Base-by-base conservation (phyloP, 257 asterid species). In the Nicotiana paniculata region DNA sequence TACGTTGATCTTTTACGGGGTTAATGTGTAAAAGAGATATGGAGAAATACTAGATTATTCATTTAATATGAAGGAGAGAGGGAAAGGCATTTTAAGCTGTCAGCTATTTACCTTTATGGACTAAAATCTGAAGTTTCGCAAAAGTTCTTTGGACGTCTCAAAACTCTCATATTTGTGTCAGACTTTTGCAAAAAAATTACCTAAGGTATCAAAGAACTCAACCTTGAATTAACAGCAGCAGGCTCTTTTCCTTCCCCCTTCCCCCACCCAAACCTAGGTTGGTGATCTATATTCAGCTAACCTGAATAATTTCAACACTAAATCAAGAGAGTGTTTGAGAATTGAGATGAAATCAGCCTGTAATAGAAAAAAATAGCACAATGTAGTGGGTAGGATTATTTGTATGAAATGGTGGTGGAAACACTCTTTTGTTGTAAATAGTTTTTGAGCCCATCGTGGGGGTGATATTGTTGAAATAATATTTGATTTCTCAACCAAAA, bases 401-500 rank as follows among this genome's bases (percentile, higher is more conserved):
- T 28, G 39, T 37, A 9, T 15, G 16, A 37, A 68, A 68, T 68
- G 77, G 55, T 18, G 32, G 17, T 18, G 78, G 59, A 9, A 6
- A 24, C 28, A 17, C 79, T 48, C 62, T 74, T 74, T 6, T 48
- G 61, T 48, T 46, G 59, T 48, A 48, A 51, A 18, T 63, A 48
- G 37, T 80, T 81, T 80, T 81, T 86, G 85, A 72, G 67, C 53
- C 18, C 67, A 82, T 63, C 80, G 64, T 69, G 35, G 77, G 81
- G 24, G 24, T 48, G 61, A 6, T 72, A 17, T 72, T 72, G 6
- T 24, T 46, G 61, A 48, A 46, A 46, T 72, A 11, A 46, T 72
- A 72, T 72, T n/a, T 37, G 58, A 69, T 69, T 69, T 69, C 77
- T 39, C 11, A 43, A 43, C 51, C 51, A n/a, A 39, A 69, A 69